Evolutionary conservation across 495 filamentous ascomycete genomes (phyloP).

Genomic region (Penicillium antarcticum): DNA sequence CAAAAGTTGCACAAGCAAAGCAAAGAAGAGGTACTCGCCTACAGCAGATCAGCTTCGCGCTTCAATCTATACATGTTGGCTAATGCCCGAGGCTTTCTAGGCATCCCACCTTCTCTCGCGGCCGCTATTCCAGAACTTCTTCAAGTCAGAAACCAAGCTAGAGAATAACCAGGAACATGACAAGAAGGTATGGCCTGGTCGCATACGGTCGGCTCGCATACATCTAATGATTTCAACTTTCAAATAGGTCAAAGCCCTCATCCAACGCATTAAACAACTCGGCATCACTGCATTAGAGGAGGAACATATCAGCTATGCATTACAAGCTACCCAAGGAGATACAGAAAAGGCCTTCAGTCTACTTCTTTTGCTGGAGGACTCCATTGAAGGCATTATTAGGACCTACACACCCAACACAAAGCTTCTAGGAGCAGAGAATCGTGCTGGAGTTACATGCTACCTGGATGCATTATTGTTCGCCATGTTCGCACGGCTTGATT

Average conservation of each 20-base stretch:
- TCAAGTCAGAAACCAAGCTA: slow-evolving; percentile 22
- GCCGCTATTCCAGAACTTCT: slow-evolving; percentile 33
- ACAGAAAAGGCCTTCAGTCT: slow-evolving; percentile 71
- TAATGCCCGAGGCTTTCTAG: slow-evolving; percentile 17
- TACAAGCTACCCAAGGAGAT: slow-evolving; percentile 63
- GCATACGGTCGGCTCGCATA: not conserved
- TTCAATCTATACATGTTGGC: slow-evolving; percentile 5
- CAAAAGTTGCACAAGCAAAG: slow-evolving; percentile 45
- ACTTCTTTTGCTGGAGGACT: slow-evolving; percentile 69
- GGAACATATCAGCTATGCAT: slow-evolving; percentile 64
- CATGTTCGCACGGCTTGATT: slow-evolving; percentile 88
- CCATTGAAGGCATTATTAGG: slow-evolving; percentile 75
- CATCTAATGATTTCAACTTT: slow-evolving; percentile 3
- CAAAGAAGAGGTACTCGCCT: slow-evolving; percentile 44
- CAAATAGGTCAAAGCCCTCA: slow-evolving; percentile 34
- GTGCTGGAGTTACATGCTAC: slow-evolving; percentile 84
- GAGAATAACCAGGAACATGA: slow-evolving; percentile 28
- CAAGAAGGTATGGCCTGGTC: slow-evolving; percentile 32
- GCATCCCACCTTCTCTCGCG: slow-evolving; percentile 21
- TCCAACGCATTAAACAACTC: slow-evolving; percentile 28
- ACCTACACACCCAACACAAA: slow-evolving; percentile 65
- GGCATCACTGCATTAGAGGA: slow-evolving; percentile 36
- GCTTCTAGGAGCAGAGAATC: slow-evolving; percentile 84
- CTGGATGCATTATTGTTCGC: slow-evolving; percentile 90
- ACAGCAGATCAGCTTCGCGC: not conserved